phyloP scores from a whole-genome alignment of 2,329 filamentous ascomycete genomes.

The Aspergillus ibericus region DNA sequence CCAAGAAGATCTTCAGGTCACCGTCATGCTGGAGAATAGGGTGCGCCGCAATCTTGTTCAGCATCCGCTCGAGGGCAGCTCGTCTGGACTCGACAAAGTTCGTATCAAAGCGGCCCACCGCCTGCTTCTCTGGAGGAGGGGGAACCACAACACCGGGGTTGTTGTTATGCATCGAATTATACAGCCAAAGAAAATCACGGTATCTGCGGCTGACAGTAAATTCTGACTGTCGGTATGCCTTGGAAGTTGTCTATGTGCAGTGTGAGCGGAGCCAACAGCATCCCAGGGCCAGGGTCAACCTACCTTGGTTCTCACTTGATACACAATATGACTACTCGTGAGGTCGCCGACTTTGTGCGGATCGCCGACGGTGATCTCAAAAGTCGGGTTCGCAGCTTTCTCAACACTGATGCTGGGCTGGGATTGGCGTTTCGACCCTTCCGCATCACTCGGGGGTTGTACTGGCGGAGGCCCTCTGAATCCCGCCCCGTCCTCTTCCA shows the following conservation, averaged over 20 bases:
- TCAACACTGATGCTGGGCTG: constrained; percentile 86
- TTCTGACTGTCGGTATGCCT: constrained; percentile 88
- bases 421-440: constrained; percentile 51
- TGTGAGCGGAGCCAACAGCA: constrained; percentile 5
- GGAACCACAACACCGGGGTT: constrained; percentile 94
- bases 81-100: constrained; percentile 94
- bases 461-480: constrained; percentile 63
- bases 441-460: constrained; percentile 48
- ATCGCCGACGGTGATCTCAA: constrained; percentile 89
- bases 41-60: constrained; percentile 91
- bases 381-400: constrained; percentile 87
- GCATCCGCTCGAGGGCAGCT: constrained; percentile 92
- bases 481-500: constrained; percentile 69
- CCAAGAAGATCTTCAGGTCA: constrained; percentile 93
- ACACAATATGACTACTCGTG: constrained; percentile 96
- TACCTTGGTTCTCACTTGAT: constrained; percentile 91
- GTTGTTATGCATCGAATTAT: constrained; percentile 89
- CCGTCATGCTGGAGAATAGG: constrained; percentile 87
- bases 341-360: constrained; percentile 97
- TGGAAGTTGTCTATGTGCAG: constrained; percentile 75
- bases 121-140: constrained; percentile 95
- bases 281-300: constrained; percentile 12
- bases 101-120: constrained; percentile 89
- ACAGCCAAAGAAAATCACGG: constrained; percentile 96
- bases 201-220: constrained; percentile 94